These are phyloP conservation scores for Ustilago bromivora DNA, from an alignment of 1,284 basidiomycete species.

Conservation along the genomic window DNA sequence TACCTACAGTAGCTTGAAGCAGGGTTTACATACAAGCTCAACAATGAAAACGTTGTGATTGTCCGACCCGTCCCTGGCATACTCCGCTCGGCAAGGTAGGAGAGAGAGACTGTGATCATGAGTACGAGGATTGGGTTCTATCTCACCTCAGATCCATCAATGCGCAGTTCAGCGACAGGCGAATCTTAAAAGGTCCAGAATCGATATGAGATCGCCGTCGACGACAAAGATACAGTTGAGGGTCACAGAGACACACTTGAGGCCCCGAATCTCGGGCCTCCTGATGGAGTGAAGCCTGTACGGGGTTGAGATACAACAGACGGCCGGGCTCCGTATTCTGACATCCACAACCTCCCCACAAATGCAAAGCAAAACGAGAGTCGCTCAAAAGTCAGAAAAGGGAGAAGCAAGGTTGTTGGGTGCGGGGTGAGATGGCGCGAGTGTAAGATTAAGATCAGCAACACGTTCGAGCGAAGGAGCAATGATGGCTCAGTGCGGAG, in stretches of 20 bases:
- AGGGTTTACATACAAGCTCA: neutral
- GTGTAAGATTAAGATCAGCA: slow-evolving; percentile 4
- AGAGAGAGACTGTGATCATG: no score
- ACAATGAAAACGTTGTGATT: neutral
- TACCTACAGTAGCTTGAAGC: neutral
- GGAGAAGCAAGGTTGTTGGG: neutral
- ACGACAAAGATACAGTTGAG: no score
- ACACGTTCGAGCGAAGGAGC: neutral
- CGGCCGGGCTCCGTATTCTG: neutral
- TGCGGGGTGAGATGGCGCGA: slow-evolving; percentile 11
- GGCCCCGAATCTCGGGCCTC: neutral
- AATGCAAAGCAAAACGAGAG: neutral
- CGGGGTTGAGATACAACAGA: neutral
- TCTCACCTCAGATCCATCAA: no score
- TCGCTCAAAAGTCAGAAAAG: neutral
- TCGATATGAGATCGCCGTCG: no score
- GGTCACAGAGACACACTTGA: neutral
- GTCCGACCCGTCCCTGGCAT: no score
- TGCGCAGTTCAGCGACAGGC: no score
- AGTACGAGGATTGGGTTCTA: no score
- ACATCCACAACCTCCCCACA: neutral
- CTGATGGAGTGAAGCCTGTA: neutral
- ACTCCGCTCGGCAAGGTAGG: no score
- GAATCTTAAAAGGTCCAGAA: no score
- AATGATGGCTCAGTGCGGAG: neutral